Percentiles rank a stretch among this genome's conserved stretches.
Conservation (phyloP, 1,284 basidiomycete genomes). For the Cystobasidiaceae sp. region DNA sequence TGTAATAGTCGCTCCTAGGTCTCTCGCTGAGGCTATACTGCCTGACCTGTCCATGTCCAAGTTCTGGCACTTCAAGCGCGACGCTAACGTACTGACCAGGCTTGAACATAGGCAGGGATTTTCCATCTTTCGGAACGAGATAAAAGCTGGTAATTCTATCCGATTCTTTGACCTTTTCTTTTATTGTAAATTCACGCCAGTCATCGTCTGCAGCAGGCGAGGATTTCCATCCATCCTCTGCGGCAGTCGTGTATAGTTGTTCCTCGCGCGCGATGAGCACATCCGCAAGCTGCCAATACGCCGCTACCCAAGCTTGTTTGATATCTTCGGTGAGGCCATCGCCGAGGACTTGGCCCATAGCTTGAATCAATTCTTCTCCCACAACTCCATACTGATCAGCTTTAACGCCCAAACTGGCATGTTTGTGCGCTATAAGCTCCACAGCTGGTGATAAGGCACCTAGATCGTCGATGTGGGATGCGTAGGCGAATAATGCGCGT, state of each 20-base stretch:
- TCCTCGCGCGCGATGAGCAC: conserved; percentile 44
- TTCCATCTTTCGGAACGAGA: conserved; percentile 40
- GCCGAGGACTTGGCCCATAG: conserved; percentile 43
- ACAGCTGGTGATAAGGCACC: conserved; percentile 43
- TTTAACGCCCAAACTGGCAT: conserved; percentile 43
- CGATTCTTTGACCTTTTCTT: conserved; percentile 39
- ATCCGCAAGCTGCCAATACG: conserved; percentile 41
- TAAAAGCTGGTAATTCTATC: conserved; percentile 41
- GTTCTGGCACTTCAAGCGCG: conserved; percentile 31
- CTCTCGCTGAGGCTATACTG: conserved; percentile 44
- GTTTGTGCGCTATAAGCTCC: conserved; percentile 43
- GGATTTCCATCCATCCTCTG: conserved; percentile 34
- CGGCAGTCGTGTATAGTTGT: too few species aligned
- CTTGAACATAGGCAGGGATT: conserved; percentile 38
- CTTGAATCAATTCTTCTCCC: conserved; percentile 41
- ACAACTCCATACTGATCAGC: conserved; percentile 44
- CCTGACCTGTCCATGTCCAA: conserved; percentile 38
- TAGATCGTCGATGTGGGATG: conserved; percentile 45
- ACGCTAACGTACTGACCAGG: conserved; percentile 45
- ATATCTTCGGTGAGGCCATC: conserved; percentile 43
- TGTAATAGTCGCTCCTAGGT: conserved; percentile 39
- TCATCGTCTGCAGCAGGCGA: conserved; percentile 40
- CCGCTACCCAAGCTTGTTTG: conserved; percentile 42
- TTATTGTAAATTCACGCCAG: conserved; percentile 42
- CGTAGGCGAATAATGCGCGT: conserved; percentile 44